A percentile compares a stretch with the other conserved stretches of the same genome.
These are phyloP conservation scores for Fusarium haematococcum DNA, from an alignment of 2,329 filamentous ascomycete species.

Conservation along the genomic window DNA sequence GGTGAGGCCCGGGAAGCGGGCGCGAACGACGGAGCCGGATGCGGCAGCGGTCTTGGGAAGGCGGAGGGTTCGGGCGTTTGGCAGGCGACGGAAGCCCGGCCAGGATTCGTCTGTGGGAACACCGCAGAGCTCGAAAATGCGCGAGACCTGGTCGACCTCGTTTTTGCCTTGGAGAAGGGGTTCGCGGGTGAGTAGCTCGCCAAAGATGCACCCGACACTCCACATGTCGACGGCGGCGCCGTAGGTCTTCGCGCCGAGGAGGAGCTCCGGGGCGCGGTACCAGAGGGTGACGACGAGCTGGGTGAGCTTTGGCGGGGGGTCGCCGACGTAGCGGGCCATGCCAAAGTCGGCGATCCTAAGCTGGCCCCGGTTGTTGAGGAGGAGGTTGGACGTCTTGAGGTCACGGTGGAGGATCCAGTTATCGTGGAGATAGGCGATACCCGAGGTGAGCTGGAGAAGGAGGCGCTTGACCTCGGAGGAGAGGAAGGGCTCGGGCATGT, in stretches of 20 bases:
- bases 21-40: constrained; percentile 70
- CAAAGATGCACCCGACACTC: constrained; percentile 96
- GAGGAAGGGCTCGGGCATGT: constrained; percentile 94
- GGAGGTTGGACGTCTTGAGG: constrained; percentile 91
- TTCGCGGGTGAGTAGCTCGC: constrained; percentile 85
- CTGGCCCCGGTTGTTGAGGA: constrained; percentile 93
- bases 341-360: constrained; percentile 98
- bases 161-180: constrained; percentile 89
- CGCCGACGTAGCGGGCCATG: constrained; percentile 91
- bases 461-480: constrained; percentile 94
- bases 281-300: constrained; percentile 96
- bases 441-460: constrained; percentile 82
- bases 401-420: constrained; percentile 95
- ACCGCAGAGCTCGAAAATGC: constrained; percentile 91
- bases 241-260: constrained; percentile 84
- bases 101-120: constrained; percentile 85
- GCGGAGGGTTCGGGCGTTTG: constrained; percentile 84
- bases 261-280: constrained; percentile 93
- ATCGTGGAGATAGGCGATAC: constrained; percentile 85
- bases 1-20: constrained; percentile 86
- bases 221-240: constrained; percentile 88
- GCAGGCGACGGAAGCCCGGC: constrained; percentile 88
- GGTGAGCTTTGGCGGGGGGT: constrained; percentile 83
- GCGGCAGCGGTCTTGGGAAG: constrained; percentile 65
- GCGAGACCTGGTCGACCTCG: constrained; percentile 89